Conservation (phyloP, 2,329 filamentous ascomycete genomes). For the Cladosporium velox region DNA sequence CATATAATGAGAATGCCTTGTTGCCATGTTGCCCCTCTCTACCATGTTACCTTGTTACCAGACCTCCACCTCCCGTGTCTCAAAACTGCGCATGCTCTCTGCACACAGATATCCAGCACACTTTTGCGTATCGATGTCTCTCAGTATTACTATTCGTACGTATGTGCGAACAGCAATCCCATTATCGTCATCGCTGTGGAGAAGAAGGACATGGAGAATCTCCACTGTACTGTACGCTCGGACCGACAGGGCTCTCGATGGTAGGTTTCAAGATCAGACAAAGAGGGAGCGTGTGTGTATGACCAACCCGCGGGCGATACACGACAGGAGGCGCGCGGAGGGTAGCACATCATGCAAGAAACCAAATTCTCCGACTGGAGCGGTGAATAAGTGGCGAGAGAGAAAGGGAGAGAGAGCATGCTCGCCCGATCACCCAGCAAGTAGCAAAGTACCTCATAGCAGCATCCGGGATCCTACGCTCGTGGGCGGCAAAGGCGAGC, state of each 20-base stretch:
- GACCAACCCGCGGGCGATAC: conserved; percentile 9
- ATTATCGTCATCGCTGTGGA: conserved; percentile 17
- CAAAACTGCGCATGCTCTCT: not conserved
- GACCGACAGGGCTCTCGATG: conserved; percentile 3
- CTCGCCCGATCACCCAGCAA: conserved; percentile 5
- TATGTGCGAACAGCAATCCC: not conserved
- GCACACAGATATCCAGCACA: not conserved
- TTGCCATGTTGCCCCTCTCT: conserved; percentile 5
- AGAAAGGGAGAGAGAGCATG: not conserved
- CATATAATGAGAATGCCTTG: not conserved
- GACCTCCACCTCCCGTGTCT: not conserved
- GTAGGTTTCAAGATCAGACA: conserved; percentile 19
- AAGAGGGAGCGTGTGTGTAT: conserved; percentile 4
- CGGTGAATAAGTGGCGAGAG: conserved; percentile 11
- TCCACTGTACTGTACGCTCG: conserved; percentile 16
- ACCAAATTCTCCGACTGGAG: conserved; percentile 21
- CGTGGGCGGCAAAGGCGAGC: conserved; percentile 18
- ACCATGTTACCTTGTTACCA: conserved; percentile 1
- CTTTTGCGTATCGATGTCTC: not conserved
- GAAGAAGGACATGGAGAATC: conserved; percentile 11
- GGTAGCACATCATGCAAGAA: conserved; percentile 15
- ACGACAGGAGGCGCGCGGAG: conserved; percentile 10
- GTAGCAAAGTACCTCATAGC: conserved; percentile 1
- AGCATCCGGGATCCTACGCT: conserved; percentile 4
- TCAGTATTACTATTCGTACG: not conserved